A percentile compares a stretch with the other conserved stretches of the same genome.
Evolutionary conservation across 2,329 filamentous ascomycete genomes (phyloP).

Genomic region (Zymoseptoria ardabiliae): DNA sequence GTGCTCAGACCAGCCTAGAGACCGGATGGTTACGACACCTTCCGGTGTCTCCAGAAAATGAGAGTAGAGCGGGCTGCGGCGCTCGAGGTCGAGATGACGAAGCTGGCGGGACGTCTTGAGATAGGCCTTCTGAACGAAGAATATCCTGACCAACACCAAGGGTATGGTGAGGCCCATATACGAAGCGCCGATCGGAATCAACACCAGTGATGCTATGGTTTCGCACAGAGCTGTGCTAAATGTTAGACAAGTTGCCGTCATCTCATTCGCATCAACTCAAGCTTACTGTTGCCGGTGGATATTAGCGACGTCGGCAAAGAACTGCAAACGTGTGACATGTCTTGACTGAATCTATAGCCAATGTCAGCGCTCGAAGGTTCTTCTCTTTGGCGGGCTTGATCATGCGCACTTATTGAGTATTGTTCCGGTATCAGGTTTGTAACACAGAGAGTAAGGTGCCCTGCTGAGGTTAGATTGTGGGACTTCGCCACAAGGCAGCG

Average conservation of each 20-base stretch:
- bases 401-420: neutral
- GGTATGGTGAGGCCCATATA: slow-evolving; percentile 38
- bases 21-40: slow-evolving; percentile 45
- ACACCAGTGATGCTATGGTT: slow-evolving; percentile 4
- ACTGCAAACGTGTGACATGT: slow-evolving; percentile 40
- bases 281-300: neutral
- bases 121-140: slow-evolving; percentile 40
- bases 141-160: slow-evolving; percentile 25
- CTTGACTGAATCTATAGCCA: slow-evolving; percentile 35
- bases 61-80: slow-evolving; percentile 44
- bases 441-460: neutral
- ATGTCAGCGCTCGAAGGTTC: neutral
- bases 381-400: neutral
- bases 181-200: slow-evolving; percentile 23
- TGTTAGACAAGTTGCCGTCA: neutral
- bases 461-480: neutral
- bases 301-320: slow-evolving; percentile 24
- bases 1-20: slow-evolving; percentile 41
- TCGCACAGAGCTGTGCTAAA: neutral
- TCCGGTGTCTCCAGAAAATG: slow-evolving; percentile 46
- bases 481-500: neutral
- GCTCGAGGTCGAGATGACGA: slow-evolving; percentile 48
- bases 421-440: neutral
- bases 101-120: slow-evolving; percentile 43
- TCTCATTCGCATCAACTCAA: neutral